A percentile compares a stretch with the other conserved stretches of the same genome.
phyloP scores from a whole-genome alignment of 2,329 filamentous ascomycete species.

The Penicillium sp. region DNA sequence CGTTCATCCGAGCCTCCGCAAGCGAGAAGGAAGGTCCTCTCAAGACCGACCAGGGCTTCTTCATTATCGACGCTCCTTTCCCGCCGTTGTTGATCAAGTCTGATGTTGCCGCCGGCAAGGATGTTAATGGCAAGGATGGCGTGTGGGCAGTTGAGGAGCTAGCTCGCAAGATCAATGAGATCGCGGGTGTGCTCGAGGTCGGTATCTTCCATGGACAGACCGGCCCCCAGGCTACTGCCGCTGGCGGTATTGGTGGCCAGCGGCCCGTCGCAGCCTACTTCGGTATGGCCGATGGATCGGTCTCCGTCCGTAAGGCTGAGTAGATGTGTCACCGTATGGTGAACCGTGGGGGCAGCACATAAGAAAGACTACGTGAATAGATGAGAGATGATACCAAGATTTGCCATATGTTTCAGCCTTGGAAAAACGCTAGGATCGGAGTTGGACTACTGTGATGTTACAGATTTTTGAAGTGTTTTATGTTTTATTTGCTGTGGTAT shows the following conservation, averaged over 20 bases:
- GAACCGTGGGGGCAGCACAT: background rate
- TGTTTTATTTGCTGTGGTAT: slow-evolving; percentile 23
- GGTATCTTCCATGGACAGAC: slow-evolving; percentile 86
- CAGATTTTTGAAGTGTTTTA: slow-evolving; percentile 9
- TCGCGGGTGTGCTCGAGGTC: slow-evolving; percentile 87
- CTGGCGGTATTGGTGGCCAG: slow-evolving; percentile 70
- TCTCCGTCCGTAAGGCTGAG: slow-evolving; percentile 55
- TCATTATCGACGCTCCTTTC: slow-evolving; percentile 92
- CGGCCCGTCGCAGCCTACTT: slow-evolving; percentile 95
- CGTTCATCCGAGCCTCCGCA: slow-evolving; percentile 70
- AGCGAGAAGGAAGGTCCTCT: slow-evolving; percentile 80
- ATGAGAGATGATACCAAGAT: slow-evolving; percentile 27
- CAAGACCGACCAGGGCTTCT: slow-evolving; percentile 82
- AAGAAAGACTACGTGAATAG: slow-evolving; percentile 15
- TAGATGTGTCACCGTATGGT: background rate
- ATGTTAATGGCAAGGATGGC: slow-evolving; percentile 61
- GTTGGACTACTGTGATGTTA: slow-evolving; percentile 9
- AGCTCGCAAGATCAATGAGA: slow-evolving; percentile 71
- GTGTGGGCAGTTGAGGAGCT: slow-evolving; percentile 79
- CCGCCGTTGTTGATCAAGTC: slow-evolving; percentile 65
- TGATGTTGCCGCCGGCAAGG: slow-evolving; percentile 53
- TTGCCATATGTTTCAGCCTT: background rate
- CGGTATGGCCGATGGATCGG: slow-evolving; percentile 76
- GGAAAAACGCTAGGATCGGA: slow-evolving; percentile 2
- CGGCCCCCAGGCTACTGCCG: slow-evolving; percentile 66